Evolutionary conservation across 2,329 filamentous ascomycete species (phyloP).

Genomic region (Aspergillus niger): DNA sequence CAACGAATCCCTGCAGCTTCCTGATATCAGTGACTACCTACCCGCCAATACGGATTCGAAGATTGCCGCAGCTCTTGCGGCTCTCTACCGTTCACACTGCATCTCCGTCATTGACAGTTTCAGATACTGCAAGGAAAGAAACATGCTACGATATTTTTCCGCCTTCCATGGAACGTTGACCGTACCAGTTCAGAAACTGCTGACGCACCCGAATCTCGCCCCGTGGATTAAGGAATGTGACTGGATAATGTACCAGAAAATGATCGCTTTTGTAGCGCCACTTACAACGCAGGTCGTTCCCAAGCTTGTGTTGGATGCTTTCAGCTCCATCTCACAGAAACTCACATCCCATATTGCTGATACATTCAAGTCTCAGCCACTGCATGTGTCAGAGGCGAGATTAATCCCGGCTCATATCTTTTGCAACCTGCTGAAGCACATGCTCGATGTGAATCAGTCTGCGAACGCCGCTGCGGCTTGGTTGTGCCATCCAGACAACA

Average conservation of each 20-base stretch:
- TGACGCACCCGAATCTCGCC: slow-evolving; percentile 77
- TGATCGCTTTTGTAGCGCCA: slow-evolving; percentile 89
- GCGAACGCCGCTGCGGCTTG: slow-evolving; percentile 93
- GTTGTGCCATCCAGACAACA: slow-evolving; percentile 82
- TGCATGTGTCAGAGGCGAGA: slow-evolving; percentile 83
- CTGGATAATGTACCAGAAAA: slow-evolving; percentile 92
- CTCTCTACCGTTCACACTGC: slow-evolving; percentile 90
- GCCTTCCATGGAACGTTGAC: slow-evolving; percentile 96
- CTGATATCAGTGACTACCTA: slow-evolving; percentile 80
- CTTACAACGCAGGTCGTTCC: slow-evolving; percentile 90
- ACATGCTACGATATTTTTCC: slow-evolving; percentile 90
- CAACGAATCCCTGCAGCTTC: slow-evolving; percentile 74
- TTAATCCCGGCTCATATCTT: slow-evolving; percentile 87
- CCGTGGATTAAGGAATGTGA: slow-evolving; percentile 96
- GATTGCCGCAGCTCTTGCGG: slow-evolving; percentile 79
- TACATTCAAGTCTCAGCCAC: slow-evolving; percentile 81
- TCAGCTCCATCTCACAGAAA: slow-evolving; percentile 81
- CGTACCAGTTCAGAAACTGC: slow-evolving; percentile 91
- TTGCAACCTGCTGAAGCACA: slow-evolving; percentile 78
- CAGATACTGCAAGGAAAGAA: slow-evolving; percentile 94
- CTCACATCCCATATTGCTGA: slow-evolving; percentile 80
- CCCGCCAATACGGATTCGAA: slow-evolving; percentile 82
- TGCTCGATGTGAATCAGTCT: slow-evolving; percentile 87
- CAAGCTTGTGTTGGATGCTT: slow-evolving; percentile 79
- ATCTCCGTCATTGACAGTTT: slow-evolving; percentile 95